phyloP scores from a whole-genome alignment of 257 asterid genomes.

The Buddleja alternifolia region DNA sequence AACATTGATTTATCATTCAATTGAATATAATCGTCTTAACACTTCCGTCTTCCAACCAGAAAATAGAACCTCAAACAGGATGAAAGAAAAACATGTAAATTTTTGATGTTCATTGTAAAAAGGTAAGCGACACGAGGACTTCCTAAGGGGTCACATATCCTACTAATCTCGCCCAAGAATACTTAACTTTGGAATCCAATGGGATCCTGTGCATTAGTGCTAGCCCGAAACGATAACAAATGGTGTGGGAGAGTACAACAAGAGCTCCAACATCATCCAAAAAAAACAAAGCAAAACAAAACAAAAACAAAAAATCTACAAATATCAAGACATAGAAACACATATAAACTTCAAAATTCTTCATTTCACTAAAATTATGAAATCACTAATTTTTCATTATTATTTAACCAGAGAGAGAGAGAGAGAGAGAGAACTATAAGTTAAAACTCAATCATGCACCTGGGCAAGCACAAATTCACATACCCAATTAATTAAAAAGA shows the following conservation, averaged over 20 bases:
- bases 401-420: background rate
- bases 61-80: slow-evolving; percentile 4
- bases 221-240: too few relatives aligned
- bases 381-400: background rate
- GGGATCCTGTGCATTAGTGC: too few relatives aligned
- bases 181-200: too few relatives aligned
- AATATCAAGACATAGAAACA: slow-evolving; percentile 13
- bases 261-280: background rate
- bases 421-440: background rate
- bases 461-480: slow-evolving; percentile 7
- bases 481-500: slow-evolving; percentile 21
- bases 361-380: background rate
- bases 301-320: background rate
- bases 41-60: background rate
- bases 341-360: slow-evolving; percentile 11
- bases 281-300: background rate
- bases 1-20: slow-evolving; percentile 13
- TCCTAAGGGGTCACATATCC: too few relatives aligned
- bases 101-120: too few relatives aligned
- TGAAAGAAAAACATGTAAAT: slow-evolving; percentile 1
- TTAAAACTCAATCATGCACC: background rate
- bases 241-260: background rate
- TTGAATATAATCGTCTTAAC: background rate
- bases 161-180: too few relatives aligned
- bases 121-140: too few relatives aligned